A percentile compares a stretch with the other conserved stretches of the same genome.
Conservation (phyloP, 164 flowering plant genomes). For the Protea cynaroides region DNA sequence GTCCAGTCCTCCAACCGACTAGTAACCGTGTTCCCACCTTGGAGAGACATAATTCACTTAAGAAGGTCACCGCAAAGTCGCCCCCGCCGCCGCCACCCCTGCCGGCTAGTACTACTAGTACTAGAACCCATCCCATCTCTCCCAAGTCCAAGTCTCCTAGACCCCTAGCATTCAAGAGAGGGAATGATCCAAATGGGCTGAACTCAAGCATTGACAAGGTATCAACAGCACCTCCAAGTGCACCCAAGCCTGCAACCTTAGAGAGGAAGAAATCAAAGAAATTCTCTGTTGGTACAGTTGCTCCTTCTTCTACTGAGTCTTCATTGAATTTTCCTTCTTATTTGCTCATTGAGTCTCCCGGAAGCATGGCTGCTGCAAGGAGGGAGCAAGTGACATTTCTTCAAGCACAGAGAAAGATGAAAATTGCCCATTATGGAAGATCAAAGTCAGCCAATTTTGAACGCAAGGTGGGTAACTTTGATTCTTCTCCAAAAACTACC, state of each 20-base stretch:
- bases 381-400: conserved; percentile 63
- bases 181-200: conserved; percentile 36
- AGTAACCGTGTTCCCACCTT: conserved; percentile 43
- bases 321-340: conserved; percentile 33
- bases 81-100: conserved; percentile 19
- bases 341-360: conserved; percentile 54
- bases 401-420: conserved; percentile 70
- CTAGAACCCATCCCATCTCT: conserved; percentile 31
- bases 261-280: conserved; percentile 38
- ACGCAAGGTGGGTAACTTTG: conserved; percentile 28
- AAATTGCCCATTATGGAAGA: conserved; percentile 87
- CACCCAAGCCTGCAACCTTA: conserved; percentile 13
- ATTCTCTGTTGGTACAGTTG: conserved; percentile 3
- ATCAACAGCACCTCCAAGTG: conserved; percentile 14
- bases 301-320: conserved; percentile 2
- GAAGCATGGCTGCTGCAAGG: conserved; percentile 79
- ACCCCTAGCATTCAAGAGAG: conserved; percentile 35
- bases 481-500: conserved; percentile 9
- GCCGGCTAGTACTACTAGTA: background rate
- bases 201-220: conserved; percentile 41
- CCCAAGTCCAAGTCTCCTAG: conserved; percentile 45
- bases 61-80: conserved; percentile 25
- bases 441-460: conserved; percentile 53
- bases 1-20: conserved; percentile 65
- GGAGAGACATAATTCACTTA: conserved; percentile 33